Conservation (phyloP, 345 rosid genomes). For the Ailanthus altissimus region DNA sequence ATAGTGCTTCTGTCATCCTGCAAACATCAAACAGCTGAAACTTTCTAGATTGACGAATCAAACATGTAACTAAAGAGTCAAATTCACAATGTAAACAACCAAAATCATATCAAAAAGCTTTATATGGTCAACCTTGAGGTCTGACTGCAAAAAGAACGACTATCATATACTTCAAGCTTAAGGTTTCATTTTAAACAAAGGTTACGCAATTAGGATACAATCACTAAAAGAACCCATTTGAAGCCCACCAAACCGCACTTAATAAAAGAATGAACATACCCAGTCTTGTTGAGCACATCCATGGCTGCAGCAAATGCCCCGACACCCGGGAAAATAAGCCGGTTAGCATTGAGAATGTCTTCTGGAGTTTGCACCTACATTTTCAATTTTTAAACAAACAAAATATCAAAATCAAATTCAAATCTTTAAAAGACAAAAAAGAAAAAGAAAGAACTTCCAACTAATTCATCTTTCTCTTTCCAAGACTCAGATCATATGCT, state of each 20-base stretch:
- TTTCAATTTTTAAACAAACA: conserved; percentile 3
- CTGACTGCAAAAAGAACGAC: not conserved
- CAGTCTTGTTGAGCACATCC: conserved; percentile 80
- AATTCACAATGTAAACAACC: not conserved
- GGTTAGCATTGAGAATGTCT: conserved; percentile 73
- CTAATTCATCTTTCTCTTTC: not conserved
- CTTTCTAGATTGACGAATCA: not conserved
- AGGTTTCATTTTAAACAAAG: not conserved
- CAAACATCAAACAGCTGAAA: conserved; percentile 20
- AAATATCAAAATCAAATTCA: not conserved
- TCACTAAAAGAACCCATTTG: not conserved
- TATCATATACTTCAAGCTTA: not conserved
- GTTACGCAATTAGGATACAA: not conserved
- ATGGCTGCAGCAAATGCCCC: conserved; percentile 95
- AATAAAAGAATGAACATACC: conserved; percentile 41
- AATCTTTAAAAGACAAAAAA: not conserved
- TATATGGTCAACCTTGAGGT: not conserved
- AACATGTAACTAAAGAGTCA: conserved; percentile 4
- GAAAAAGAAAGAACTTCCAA: not conserved
- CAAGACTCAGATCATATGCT: not conserved
- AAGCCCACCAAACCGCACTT: not conserved
- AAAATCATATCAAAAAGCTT: not conserved
- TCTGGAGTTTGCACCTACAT: conserved; percentile 74
- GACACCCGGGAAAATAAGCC: conserved; percentile 88
- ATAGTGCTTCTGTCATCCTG: conserved; percentile 91